Evolutionary conservation across 371 early-diverging fungal species (phyloP).

Genomic region (Lichtheimia ornata): DNA sequence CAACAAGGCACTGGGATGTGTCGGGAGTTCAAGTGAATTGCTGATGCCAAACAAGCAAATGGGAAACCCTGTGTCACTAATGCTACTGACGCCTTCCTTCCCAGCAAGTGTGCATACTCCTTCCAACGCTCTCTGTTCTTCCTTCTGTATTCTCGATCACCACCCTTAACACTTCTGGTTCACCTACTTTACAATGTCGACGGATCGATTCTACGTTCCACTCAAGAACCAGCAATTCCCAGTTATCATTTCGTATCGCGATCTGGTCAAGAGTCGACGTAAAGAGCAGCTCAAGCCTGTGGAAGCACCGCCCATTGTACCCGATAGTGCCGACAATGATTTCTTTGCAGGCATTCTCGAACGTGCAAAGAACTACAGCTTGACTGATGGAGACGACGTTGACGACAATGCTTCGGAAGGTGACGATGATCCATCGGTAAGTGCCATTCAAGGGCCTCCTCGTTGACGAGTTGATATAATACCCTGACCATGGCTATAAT

Average conservation of each 20-base stretch:
- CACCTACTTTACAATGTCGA: background rate
- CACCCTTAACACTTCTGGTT: too few relatives aligned
- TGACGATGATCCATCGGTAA: slow-evolving; percentile 11
- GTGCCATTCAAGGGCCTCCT: background rate
- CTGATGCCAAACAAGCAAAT: too few relatives aligned
- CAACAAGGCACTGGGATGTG: too few relatives aligned
- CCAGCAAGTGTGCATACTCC: too few relatives aligned
- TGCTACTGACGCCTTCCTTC: too few relatives aligned
- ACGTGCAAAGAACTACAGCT: slow-evolving; percentile 11
- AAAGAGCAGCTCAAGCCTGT: slow-evolving; percentile 2
- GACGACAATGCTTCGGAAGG: slow-evolving; percentile 17
- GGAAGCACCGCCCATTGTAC: background rate
- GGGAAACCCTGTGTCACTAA: too few relatives aligned
- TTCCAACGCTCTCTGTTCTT: too few relatives aligned
- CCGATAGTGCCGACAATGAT: slow-evolving; percentile 3
- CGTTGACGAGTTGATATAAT: too few relatives aligned
- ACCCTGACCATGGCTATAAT: background rate
- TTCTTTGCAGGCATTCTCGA: slow-evolving; percentile 14
- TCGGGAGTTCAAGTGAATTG: too few relatives aligned
- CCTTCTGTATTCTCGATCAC: too few relatives aligned
- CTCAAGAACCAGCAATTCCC: slow-evolving; percentile 14
- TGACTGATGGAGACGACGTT: slow-evolving; percentile 4
- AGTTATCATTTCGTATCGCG: slow-evolving; percentile 21
- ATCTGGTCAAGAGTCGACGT: slow-evolving; percentile 8
- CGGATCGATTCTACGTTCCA: slow-evolving; percentile 10